Evolutionary conservation across 1,284 basidiomycete genomes (phyloP).

Genomic region (Apiotrichum veenhuisii): DNA sequence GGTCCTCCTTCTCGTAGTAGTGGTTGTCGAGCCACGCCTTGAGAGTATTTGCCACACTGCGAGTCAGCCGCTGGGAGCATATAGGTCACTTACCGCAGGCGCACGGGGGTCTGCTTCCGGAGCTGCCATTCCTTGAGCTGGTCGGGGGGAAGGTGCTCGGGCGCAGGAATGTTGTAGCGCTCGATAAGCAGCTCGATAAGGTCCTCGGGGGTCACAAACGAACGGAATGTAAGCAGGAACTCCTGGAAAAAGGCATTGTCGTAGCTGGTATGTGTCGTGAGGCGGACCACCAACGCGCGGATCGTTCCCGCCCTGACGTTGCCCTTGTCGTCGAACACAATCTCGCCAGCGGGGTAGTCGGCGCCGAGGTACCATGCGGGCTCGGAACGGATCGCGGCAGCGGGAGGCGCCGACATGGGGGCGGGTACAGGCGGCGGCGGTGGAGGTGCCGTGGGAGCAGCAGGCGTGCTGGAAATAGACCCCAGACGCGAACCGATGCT

Average conservation of each 20-base stretch:
- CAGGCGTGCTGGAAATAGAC: background rate
- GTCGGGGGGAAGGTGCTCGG: slow-evolving; percentile 60
- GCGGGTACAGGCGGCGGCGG: background rate
- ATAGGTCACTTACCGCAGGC: slow-evolving; percentile 63
- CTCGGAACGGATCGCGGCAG: slow-evolving; percentile 45
- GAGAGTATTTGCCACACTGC: slow-evolving; percentile 75
- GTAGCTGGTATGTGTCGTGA: slow-evolving; percentile 80
- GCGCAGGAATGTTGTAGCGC: slow-evolving; percentile 77
- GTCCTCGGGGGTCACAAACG: slow-evolving; percentile 82
- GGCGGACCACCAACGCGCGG: slow-evolving; percentile 74
- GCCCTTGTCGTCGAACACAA: slow-evolving; percentile 77
- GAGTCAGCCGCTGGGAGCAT: background rate
- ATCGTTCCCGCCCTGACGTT: slow-evolving; percentile 83
- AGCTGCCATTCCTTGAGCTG: slow-evolving; percentile 80
- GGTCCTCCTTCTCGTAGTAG: slow-evolving; percentile 74
- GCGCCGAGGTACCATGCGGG: slow-evolving; percentile 79
- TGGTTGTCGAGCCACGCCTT: slow-evolving; percentile 77
- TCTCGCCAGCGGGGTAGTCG: slow-evolving; percentile 73
- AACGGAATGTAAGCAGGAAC: slow-evolving; percentile 96
- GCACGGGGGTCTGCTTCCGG: slow-evolving; percentile 83
- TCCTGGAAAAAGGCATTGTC: slow-evolving; percentile 72
- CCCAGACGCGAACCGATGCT: background rate
- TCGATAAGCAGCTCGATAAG: slow-evolving; percentile 79
- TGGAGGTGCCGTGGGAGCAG: background rate
- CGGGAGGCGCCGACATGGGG: slow-evolving; percentile 10